Evolutionary conservation across 768 basidiomycete genomes (phyloP).

Genomic region (Pleurotus tuoliensis): DNA sequence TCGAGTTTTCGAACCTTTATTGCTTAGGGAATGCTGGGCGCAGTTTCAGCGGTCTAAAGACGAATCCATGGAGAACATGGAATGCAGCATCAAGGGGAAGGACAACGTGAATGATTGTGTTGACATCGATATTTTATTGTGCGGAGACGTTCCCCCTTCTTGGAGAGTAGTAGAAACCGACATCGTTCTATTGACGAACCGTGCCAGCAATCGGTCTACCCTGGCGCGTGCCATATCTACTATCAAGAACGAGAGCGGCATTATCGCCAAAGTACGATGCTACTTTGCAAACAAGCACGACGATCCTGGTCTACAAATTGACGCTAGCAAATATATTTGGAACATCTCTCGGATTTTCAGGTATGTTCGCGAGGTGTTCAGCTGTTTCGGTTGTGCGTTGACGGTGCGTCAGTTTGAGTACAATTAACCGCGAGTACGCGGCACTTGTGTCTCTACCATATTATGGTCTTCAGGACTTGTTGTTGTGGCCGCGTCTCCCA

Average conservation of each 20-base stretch:
- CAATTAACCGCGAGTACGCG: slow-evolving; percentile 87
- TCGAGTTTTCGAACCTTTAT: slow-evolving; percentile 75
- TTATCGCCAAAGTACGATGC: slow-evolving; percentile 60
- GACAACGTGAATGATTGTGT: slow-evolving; percentile 79
- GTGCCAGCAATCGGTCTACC: slow-evolving; percentile 45
- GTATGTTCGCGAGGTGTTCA: slow-evolving; percentile 35
- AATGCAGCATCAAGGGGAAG: slow-evolving; percentile 64
- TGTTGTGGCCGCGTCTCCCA: slow-evolving; percentile 66
- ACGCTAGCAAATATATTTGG: slow-evolving; percentile 53
- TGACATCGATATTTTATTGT: slow-evolving; percentile 68
- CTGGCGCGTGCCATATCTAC: slow-evolving; percentile 61
- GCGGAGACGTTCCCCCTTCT: slow-evolving; percentile 55
- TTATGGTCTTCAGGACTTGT: slow-evolving; percentile 71
- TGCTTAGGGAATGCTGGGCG: slow-evolving; percentile 89
- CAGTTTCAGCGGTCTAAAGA: slow-evolving; percentile 80
- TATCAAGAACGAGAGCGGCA: slow-evolving; percentile 28
- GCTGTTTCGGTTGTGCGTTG: not conserved
- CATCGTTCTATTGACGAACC: slow-evolving; percentile 71
- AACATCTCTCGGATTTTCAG: slow-evolving; percentile 75
- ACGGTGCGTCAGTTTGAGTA: slow-evolving; percentile 63
- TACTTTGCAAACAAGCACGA: slow-evolving; percentile 30
- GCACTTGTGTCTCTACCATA: slow-evolving; percentile 80
- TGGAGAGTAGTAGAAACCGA: slow-evolving; percentile 83
- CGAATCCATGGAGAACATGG: slow-evolving; percentile 47
- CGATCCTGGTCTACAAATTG: slow-evolving; percentile 60